Percentiles rank a stretch among this genome's conserved stretches.
phyloP scores from a whole-genome alignment of 129 eudicot species.

The Apium graveolens region DNA sequence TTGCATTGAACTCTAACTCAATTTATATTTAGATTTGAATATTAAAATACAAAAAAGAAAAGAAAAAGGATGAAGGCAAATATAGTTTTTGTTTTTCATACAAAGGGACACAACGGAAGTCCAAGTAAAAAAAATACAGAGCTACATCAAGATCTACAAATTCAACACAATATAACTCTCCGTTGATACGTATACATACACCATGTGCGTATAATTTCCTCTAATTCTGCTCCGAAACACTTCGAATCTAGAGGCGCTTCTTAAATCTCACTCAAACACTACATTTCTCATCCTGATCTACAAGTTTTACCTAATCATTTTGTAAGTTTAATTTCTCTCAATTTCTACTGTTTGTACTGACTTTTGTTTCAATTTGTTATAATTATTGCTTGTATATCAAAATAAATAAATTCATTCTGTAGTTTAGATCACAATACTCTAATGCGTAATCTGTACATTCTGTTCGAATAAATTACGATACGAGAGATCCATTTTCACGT shows the following conservation, averaged over 20 bases:
- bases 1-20: no score
- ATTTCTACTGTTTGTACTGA: not conserved
- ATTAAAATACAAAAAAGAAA: no score
- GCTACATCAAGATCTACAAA: not conserved
- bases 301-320: not conserved
- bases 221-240: not conserved
- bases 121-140: no score
- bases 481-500: not conserved
- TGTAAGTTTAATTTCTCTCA: not conserved
- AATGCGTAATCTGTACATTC: not conserved
- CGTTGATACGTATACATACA: not conserved
- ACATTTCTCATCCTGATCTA: not conserved
- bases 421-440: not conserved
- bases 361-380: not conserved
- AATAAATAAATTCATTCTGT: not conserved
- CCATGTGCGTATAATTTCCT: not conserved
- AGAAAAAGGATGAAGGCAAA: no score
- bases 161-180: not conserved
- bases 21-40: no score
- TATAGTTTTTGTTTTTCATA: no score
- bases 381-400: not conserved
- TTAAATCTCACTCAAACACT: not conserved
- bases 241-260: not conserved
- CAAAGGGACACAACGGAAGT: no score
- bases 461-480: not conserved